Percentiles rank a stretch among this genome's conserved stretches.
Conservation (phyloP, 2,329 filamentous ascomycete species). For the Knufia fluminis region DNA sequence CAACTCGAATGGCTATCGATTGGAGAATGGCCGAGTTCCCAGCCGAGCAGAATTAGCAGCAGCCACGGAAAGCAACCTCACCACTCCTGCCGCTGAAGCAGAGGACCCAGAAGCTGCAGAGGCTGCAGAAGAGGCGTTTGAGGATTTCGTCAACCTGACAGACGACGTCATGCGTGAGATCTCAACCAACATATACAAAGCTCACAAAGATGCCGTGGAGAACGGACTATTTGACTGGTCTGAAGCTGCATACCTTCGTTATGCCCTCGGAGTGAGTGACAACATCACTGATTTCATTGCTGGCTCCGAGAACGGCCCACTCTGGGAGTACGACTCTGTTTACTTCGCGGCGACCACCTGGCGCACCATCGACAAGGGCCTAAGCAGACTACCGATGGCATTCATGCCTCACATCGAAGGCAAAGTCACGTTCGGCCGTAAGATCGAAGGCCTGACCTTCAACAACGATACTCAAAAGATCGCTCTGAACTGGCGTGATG, state of each 20-base stretch:
- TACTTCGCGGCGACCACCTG: slow-evolving; percentile 54
- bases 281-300: slow-evolving; percentile 49
- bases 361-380: slow-evolving; percentile 56
- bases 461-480: slow-evolving; percentile 44
- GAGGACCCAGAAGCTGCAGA: slow-evolving; percentile 9
- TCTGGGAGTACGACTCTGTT: slow-evolving; percentile 48
- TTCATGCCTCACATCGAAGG: slow-evolving; percentile 55
- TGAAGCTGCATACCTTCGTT: slow-evolving; percentile 52
- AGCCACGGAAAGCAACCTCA: slow-evolving; percentile 38
- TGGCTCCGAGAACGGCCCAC: slow-evolving; percentile 28
- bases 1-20: slow-evolving; percentile 40
- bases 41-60: slow-evolving; percentile 42
- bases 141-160: slow-evolving; percentile 11
- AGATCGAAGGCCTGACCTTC: slow-evolving; percentile 49
- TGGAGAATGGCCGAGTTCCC: slow-evolving; percentile 45
- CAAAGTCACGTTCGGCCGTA: slow-evolving; percentile 47
- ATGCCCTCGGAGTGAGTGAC: slow-evolving; percentile 27
- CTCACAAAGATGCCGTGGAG: slow-evolving; percentile 46
- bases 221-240: slow-evolving; percentile 55
- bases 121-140: slow-evolving; percentile 2
- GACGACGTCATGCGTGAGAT: slow-evolving; percentile 31
- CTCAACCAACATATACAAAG: slow-evolving; percentile 31
- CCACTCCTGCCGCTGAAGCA: slow-evolving; percentile 6
- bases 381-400: slow-evolving; percentile 50
- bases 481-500: slow-evolving; percentile 46